Conservation (phyloP, 352 stramenopile genomes). For the Phytophthora melonis region DNA sequence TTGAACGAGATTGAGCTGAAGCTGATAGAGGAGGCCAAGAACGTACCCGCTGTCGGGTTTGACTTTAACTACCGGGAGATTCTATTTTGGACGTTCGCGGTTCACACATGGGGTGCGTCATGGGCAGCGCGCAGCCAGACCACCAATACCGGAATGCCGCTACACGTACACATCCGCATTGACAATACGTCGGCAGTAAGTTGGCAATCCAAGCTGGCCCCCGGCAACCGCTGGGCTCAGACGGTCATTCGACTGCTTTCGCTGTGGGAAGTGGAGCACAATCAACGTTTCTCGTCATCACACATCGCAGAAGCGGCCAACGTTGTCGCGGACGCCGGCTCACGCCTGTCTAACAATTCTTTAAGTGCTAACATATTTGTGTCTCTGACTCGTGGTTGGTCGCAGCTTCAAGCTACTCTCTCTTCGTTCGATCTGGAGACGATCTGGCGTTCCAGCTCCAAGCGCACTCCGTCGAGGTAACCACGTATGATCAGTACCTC, state of each 20-base stretch:
- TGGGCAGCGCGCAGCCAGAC: background rate
- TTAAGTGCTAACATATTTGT: slow-evolving; percentile 10
- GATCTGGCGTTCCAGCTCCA: slow-evolving; percentile 24
- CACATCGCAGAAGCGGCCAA: slow-evolving; percentile 5
- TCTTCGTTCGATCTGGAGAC: background rate
- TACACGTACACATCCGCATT: slow-evolving; percentile 33
- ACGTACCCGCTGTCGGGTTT: slow-evolving; percentile 1
- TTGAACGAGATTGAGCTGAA: background rate
- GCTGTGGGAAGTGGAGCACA: background rate
- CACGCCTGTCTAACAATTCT: background rate
- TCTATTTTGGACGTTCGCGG: slow-evolving; percentile 5
- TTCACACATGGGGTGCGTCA: background rate
- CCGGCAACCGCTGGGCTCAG: slow-evolving; percentile 16
- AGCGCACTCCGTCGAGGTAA: slow-evolving; percentile 3
- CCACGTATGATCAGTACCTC: slow-evolving; percentile 15
- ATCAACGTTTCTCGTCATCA: slow-evolving; percentile 6
- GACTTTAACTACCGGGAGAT: no score
- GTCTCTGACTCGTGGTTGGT: slow-evolving; percentile 1
- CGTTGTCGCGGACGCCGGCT: slow-evolving; percentile 1
- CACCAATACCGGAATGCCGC: background rate
- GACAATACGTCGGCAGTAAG: slow-evolving; percentile 28
- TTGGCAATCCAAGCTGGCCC: slow-evolving; percentile 19
- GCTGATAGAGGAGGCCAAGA: background rate
- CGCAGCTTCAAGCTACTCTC: background rate
- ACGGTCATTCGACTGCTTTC: background rate